These are phyloP conservation scores for Plasmodium chabaudi DNA, from an alignment of 169 alveolate species.

Conservation along the genomic window DNA sequence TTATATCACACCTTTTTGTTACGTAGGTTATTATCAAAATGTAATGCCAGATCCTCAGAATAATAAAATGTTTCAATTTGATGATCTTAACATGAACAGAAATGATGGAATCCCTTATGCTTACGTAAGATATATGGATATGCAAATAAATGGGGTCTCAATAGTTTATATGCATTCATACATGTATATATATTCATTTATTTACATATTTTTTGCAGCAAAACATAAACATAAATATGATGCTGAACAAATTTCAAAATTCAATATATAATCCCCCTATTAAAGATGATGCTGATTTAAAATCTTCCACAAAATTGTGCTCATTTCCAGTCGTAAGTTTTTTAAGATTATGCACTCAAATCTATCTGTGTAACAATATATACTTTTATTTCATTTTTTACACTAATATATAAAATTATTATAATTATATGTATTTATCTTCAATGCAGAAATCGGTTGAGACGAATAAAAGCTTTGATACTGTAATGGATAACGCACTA, in stretches of 20 bases:
- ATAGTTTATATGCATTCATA: not conserved
- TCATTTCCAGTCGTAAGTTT: conserved; percentile 39
- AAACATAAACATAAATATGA: conserved; percentile 45
- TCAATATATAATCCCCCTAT: conserved; percentile 9
- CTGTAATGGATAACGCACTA: conserved; percentile 29
- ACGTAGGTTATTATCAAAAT: conserved; percentile 40
- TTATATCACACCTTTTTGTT: not conserved
- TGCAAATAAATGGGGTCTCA: not conserved
- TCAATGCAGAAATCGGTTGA: conserved; percentile 2
- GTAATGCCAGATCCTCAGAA: conserved; percentile 4
- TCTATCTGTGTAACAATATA: not conserved
- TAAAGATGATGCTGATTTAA: conserved; percentile 15
- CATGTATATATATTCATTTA: not conserved
- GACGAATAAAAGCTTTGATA: conserved; percentile 18
- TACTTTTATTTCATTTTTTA: not conserved
- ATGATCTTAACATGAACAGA: conserved; percentile 28
- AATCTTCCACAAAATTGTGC: conserved; percentile 16
- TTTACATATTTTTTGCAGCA: conserved; percentile 18
- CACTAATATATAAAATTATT: not conserved
- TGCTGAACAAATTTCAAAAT: conserved; percentile 53
- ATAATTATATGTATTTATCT: not conserved
- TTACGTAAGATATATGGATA: conserved; percentile 28
- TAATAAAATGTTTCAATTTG: conserved; percentile 28
- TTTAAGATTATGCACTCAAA: too few species aligned
- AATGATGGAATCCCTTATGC: conserved; percentile 31